Percentiles rank a stretch among this genome's conserved stretches.
These are phyloP conservation scores for Betula pendula DNA, from an alignment of 306 rosid genomes.

Conservation along the genomic window DNA sequence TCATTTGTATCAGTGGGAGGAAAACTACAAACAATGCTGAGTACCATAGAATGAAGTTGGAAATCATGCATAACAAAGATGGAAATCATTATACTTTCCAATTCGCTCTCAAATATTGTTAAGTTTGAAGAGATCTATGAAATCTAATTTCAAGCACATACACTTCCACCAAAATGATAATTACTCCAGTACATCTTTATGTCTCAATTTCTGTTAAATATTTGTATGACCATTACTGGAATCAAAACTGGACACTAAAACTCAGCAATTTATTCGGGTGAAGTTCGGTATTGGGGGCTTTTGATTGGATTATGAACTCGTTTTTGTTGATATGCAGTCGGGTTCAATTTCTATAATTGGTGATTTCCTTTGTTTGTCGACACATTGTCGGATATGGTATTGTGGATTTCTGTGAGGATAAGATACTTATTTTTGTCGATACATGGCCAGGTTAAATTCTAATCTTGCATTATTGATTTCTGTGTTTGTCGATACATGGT, in stretches of 20 bases:
- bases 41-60: neutral
- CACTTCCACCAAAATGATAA: neutral
- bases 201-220: neutral
- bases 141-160: neutral
- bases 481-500: neutral
- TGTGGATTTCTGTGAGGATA: neutral
- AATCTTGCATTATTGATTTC: neutral
- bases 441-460: neutral
- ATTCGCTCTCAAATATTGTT: neutral
- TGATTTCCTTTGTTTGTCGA: neutral
- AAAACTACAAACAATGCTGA: neutral
- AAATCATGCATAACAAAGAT: neutral
- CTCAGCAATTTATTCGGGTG: neutral
- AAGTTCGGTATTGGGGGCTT: neutral
- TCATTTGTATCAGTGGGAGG: neutral
- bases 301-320: neutral
- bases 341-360: neutral
- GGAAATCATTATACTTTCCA: neutral
- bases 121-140: neutral
- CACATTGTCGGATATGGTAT: neutral
- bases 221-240: neutral
- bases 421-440: neutral
- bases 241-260: neutral
- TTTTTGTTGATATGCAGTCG: neutral
- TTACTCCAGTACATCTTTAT: neutral